phyloP scores from a whole-genome alignment of 2,329 filamentous ascomycete genomes.

The Pseudogymnoascus sp. region DNA sequence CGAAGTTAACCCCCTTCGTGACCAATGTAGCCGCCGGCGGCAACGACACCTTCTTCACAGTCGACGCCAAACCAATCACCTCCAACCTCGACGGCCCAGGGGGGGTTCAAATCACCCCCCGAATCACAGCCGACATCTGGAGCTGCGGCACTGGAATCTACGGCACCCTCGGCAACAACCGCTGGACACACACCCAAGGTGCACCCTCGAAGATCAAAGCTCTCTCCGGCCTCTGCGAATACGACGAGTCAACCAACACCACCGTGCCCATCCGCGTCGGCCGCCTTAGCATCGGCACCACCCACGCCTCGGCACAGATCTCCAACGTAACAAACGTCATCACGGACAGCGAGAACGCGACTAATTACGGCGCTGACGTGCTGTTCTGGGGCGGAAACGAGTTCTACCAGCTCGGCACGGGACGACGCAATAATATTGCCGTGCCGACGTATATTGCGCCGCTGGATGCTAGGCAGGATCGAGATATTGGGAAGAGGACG shows the following conservation, averaged over 20 bases:
- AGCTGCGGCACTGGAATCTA: slow-evolving; percentile 79
- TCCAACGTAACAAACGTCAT: slow-evolving; percentile 67
- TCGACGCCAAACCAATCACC: slow-evolving; percentile 55
- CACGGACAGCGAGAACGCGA: slow-evolving; percentile 59
- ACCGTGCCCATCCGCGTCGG: slow-evolving; percentile 72
- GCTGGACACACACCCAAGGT: slow-evolving; percentile 80
- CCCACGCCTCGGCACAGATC: slow-evolving; percentile 77
- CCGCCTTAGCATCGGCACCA: slow-evolving; percentile 66
- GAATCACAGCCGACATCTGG: slow-evolving; percentile 71
- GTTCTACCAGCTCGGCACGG: slow-evolving; percentile 85
- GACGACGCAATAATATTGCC: slow-evolving; percentile 74
- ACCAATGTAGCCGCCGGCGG: slow-evolving; percentile 81
- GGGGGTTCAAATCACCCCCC: slow-evolving; percentile 16
- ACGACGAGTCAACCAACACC: slow-evolving; percentile 62
- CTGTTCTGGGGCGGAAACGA: slow-evolving; percentile 96
- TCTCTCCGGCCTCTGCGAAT: slow-evolving; percentile 79
- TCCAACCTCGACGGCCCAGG: slow-evolving; percentile 34
- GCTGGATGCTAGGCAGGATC: slow-evolving; percentile 58
- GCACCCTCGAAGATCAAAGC: slow-evolving; percentile 73
- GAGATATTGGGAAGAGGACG: slow-evolving; percentile 55
- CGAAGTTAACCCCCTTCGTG: slow-evolving; percentile 55
- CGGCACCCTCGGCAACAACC: slow-evolving; percentile 75
- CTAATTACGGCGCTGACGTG: slow-evolving; percentile 82
- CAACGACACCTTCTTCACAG: slow-evolving; percentile 75
- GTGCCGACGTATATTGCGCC: slow-evolving; percentile 73